phyloP scores from a whole-genome alignment of 2,329 filamentous ascomycete genomes.

The Colletotrichum tofieldiae region DNA sequence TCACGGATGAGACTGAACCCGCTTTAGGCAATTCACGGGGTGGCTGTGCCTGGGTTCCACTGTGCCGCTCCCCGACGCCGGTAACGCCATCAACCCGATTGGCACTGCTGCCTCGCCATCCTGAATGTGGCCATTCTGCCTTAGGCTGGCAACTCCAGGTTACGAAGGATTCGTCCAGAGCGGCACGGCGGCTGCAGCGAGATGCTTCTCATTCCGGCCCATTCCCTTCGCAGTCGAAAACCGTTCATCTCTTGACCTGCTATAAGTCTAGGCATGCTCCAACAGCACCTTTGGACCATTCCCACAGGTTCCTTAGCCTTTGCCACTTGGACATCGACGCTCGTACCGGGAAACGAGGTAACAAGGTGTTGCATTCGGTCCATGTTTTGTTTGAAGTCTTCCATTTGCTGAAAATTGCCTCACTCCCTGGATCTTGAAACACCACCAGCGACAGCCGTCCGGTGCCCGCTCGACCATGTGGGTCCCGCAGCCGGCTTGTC shows the following conservation, averaged over 20 bases:
- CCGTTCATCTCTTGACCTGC: background rate
- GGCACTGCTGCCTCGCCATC: background rate
- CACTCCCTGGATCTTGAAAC: slow-evolving; percentile 29
- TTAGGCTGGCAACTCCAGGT: slow-evolving; percentile 5
- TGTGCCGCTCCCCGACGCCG: slow-evolving; percentile 25
- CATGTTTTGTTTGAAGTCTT: slow-evolving; percentile 32
- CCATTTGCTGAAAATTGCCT: slow-evolving; percentile 11
- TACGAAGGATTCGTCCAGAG: background rate
- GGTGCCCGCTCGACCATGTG: slow-evolving; percentile 26
- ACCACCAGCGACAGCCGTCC: slow-evolving; percentile 15
- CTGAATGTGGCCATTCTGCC: slow-evolving; percentile 18
- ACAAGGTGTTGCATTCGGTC: slow-evolving; percentile 23
- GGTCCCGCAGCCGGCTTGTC: slow-evolving; percentile 31
- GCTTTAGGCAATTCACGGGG: slow-evolving; percentile 30
- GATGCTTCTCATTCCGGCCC: background rate
- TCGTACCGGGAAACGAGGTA: slow-evolving; percentile 7
- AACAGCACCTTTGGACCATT: background rate
- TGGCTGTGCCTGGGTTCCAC: slow-evolving; percentile 23
- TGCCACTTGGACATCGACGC: background rate
- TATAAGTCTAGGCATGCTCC: background rate
- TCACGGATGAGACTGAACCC: slow-evolving; percentile 22
- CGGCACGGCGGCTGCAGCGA: background rate
- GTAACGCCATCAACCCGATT: background rate
- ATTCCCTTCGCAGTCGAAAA: background rate
- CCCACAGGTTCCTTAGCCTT: background rate